Base-by-base conservation (phyloP, 306 rosid species). In the Pterocarpus santalinus region DNA sequence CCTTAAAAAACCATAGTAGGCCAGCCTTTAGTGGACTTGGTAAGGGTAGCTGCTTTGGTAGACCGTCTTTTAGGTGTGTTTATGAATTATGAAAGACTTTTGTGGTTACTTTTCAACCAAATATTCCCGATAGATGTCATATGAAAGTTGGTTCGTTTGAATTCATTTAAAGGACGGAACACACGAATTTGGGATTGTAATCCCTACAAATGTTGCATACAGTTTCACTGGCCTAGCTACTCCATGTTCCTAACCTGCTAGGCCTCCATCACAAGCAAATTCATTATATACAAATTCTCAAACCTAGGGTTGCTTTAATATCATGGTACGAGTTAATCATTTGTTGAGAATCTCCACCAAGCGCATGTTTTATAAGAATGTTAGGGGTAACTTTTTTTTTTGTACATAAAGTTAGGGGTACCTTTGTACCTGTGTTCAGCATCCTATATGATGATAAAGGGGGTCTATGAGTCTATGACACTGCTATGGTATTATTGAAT, bases 381-480 rank as follows among this genome's bases (percentile, higher is more conserved):
- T 28, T 38, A 47, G n/a, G 35, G 75, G 32, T 28, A 5, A 56
- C 43, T 79, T 66, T 57, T 73, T 62, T n/a, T 22, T 22, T 22
- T 22, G 28, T 22, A 22, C 28, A 22, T 22, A 22, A 22, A 22
- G 67, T 28, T 38, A 47, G n/a, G 35, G 75, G 32, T 28, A 5
- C 43, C 80, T 66, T 57, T 73, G 62, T 57, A 57, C 49, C 65
- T 57, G 49, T 78, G 57, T 55, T n/a, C 14, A 17, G 79, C 73
- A 5, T 33, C 7, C 49, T 47, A 11, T 39, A 11, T 64, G 51
- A 47, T 76, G 65, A 30, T 32, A 34, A 35, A 46, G 14, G 80
- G 72, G 71, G 80, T 28, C 60, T 60, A 44, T 34, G 47, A 17
- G 32, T 47, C 58, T 69, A 44, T 68, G 43, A 73, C 34, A 63